Evolutionary conservation across 495 filamentous ascomycete species (phyloP).

Genomic region (Aspergillus nanangensis): DNA sequence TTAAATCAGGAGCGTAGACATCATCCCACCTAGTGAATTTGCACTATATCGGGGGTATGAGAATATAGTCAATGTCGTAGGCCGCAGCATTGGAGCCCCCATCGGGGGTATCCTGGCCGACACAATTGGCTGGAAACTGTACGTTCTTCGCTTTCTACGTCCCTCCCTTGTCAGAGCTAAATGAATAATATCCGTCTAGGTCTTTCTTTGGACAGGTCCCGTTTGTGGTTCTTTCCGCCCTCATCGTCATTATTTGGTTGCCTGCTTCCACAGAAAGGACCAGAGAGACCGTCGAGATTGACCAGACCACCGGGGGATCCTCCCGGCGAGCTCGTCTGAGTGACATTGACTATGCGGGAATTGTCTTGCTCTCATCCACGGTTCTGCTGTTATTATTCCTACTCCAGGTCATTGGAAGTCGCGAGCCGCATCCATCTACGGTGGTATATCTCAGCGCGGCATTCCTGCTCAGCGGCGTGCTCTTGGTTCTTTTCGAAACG

Average conservation of each 20-base stretch:
- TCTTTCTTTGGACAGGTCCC: conserved; percentile 25
- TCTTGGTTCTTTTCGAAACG: conserved; percentile 19
- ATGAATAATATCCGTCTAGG: conserved; percentile 15
- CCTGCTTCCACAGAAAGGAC: too few relatives aligned
- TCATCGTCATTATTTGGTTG: too few relatives aligned
- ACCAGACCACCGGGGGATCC: too few relatives aligned
- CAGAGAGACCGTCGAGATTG: too few relatives aligned
- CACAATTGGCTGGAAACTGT: conserved; percentile 25
- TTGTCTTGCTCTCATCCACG: conserved; percentile 6
- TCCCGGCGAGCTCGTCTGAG: too few relatives aligned
- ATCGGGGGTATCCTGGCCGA: conserved; percentile 17
- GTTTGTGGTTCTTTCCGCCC: conserved; percentile 13
- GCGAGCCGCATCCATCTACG: too few relatives aligned
- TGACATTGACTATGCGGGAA: conserved; percentile 14
- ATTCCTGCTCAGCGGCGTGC: too few relatives aligned
- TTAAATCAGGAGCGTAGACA: conserved; percentile 10
- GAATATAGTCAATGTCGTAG: conserved; percentile 16
- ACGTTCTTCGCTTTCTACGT: too few relatives aligned
- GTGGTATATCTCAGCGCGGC: conserved; percentile 1
- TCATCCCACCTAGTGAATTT: conserved; percentile 14
- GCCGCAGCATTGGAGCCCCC: conserved; percentile 17
- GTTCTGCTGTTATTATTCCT: conserved; percentile 7
- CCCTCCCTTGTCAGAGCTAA: too few relatives aligned
- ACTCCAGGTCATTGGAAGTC: too few relatives aligned
- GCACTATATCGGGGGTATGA: conserved; percentile 19